Evolutionary conservation across 768 basidiomycete species (phyloP).

Genomic region (Lactarius hengduanensis): DNA sequence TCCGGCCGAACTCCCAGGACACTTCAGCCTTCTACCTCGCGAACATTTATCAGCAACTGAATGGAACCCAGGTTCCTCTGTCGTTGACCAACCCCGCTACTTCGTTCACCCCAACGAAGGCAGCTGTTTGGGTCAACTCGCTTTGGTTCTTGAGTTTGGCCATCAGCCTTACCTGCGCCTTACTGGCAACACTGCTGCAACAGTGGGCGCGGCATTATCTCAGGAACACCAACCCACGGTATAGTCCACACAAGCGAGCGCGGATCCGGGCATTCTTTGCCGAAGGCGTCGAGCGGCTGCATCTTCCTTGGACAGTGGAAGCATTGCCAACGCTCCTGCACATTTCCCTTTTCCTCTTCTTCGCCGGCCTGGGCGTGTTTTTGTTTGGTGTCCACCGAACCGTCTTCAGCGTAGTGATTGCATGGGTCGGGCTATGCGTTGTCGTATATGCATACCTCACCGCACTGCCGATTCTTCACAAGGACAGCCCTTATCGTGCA

Average conservation of each 20-base stretch:
- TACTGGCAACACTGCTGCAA: conserved; percentile 18
- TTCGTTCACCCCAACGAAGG: background rate
- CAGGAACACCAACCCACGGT: background rate
- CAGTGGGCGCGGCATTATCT: conserved; percentile 20
- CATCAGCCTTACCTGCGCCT: conserved; percentile 15
- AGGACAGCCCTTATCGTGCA: conserved; percentile 12
- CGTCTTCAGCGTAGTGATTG: background rate
- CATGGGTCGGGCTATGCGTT: conserved; percentile 7
- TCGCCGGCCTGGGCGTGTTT: conserved; percentile 22
- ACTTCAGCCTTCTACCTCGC: conserved; percentile 6
- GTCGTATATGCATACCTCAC: background rate
- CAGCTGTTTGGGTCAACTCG: conserved; percentile 19
- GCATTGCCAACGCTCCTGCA: conserved; percentile 19
- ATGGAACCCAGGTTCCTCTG: background rate
- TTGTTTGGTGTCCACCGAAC: conserved; percentile 17
- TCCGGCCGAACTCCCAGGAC: conserved; percentile 9
- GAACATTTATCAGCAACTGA: background rate
- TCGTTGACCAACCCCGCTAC: no score
- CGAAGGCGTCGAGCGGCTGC: conserved; percentile 9
- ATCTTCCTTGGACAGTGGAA: conserved; percentile 4
- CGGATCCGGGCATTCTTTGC: conserved; percentile 8
- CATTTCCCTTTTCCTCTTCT: conserved; percentile 25
- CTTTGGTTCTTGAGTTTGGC: conserved; percentile 21
- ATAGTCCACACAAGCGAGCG: conserved; percentile 9
- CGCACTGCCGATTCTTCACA: background rate